Conservation (phyloP, 2,329 filamentous ascomycete genomes). For the Tolypocladium tropicale region DNA sequence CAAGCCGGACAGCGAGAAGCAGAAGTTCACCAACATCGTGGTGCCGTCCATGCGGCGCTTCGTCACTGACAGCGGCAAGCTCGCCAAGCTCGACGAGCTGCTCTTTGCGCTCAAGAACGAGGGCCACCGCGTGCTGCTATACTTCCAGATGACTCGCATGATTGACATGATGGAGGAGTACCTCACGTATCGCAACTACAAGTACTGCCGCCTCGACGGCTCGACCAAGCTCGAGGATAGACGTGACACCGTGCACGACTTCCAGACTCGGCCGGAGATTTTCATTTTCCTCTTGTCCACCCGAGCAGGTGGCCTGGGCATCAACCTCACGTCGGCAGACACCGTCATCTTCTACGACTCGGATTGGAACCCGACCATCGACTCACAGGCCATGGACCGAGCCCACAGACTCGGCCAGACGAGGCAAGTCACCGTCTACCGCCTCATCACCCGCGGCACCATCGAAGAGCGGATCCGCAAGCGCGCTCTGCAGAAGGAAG, state of each 20-base stretch:
- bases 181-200: constrained; percentile 96
- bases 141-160: constrained; percentile 99
- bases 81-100: constrained; percentile 80
- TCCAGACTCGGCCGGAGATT: constrained; percentile 88
- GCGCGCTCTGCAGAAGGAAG: constrained; percentile 93
- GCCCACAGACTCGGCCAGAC: constrained; percentile 96
- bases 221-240: constrained; percentile 96
- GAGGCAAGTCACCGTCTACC: constrained; percentile 91
- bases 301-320: constrained; percentile 92
- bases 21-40: constrained; percentile 78
- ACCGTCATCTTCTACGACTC: constrained; percentile 99
- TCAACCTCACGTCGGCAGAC: constrained; percentile 92
- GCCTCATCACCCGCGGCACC: constrained; percentile 89
- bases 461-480: constrained; percentile 98
- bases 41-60: constrained; percentile 97
- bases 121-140: constrained; percentile 85
- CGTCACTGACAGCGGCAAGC: constrained; percentile 93
- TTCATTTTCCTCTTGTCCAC: constrained; percentile 96
- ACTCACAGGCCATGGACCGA: constrained; percentile 97
- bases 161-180: constrained; percentile 99
- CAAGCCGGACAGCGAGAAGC: constrained; percentile 67
- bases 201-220: constrained; percentile 92
- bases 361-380: constrained; percentile 98
- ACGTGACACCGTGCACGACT: constrained; percentile 91
- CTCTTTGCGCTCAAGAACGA: constrained; percentile 85